Conservation (phyloP, 495 filamentous ascomycete genomes). For the Lasiosphaeria hispida region DNA sequence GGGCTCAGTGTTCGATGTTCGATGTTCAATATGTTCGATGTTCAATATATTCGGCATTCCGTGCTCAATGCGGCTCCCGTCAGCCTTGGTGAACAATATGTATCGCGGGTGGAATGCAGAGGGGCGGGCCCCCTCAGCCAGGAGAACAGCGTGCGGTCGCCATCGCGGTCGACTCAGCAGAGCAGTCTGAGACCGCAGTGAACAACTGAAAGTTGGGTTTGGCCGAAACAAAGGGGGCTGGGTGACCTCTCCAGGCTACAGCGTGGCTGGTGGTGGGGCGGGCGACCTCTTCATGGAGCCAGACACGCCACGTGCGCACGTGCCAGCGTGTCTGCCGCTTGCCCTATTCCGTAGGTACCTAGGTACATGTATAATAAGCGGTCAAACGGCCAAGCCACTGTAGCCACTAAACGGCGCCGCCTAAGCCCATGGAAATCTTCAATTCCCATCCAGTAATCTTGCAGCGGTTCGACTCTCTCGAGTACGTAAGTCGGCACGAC, state of each 20-base stretch:
- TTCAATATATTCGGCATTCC: neutral
- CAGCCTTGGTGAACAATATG: neutral
- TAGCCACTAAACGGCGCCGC: too few species aligned
- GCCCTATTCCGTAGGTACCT: neutral
- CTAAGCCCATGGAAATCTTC: too few species aligned
- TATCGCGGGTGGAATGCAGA: neutral
- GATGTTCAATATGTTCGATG: neutral
- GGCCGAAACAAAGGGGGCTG: slow-evolving; percentile 12
- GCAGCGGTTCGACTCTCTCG: too few species aligned
- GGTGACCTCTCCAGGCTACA: slow-evolving; percentile 10
- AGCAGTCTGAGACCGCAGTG: slow-evolving; percentile 1
- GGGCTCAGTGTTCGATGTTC: neutral
- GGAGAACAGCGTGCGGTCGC: neutral
- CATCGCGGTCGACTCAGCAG: slow-evolving; percentile 5
- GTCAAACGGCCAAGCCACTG: too few species aligned
- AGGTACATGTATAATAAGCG: too few species aligned
- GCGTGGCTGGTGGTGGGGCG: slow-evolving; percentile 18
- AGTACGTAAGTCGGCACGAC: too few species aligned
- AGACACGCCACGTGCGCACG: neutral
- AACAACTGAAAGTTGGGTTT: neutral
- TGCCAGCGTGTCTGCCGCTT: neutral
- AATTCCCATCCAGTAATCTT: too few species aligned
- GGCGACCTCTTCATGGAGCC: neutral
- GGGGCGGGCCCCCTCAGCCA: neutral
- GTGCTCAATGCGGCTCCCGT: neutral